These are phyloP conservation scores for Ajuga reptans DNA, from an alignment of 305 asterid species.

Conservation along the genomic window DNA sequence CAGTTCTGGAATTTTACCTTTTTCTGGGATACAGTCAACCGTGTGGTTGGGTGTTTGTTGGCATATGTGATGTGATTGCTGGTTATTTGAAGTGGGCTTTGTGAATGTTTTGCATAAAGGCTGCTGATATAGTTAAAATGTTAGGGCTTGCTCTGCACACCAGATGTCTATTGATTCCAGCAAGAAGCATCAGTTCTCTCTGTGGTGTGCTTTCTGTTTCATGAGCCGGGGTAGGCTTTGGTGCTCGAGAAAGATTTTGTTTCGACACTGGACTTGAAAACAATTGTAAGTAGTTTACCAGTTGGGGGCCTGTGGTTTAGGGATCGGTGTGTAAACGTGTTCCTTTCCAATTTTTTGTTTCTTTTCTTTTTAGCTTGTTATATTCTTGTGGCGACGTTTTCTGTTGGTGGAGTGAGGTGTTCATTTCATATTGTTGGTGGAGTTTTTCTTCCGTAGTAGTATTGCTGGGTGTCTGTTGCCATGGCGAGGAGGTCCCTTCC, in stretches of 20 bases:
- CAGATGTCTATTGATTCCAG: slow-evolving; percentile 89
- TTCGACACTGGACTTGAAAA: slow-evolving; percentile 79
- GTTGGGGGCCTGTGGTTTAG: slow-evolving; percentile 16
- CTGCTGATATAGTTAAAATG: slow-evolving; percentile 35
- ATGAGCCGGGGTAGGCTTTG: slow-evolving; percentile 62
- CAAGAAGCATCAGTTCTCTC: slow-evolving; percentile 51
- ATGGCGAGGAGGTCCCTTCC: slow-evolving; percentile 46
- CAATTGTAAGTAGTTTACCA: neutral
- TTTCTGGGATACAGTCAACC: neutral
- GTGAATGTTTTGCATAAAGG: slow-evolving; percentile 27
- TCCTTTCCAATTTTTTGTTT: slow-evolving; percentile 2
- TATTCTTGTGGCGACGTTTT: slow-evolving; percentile 14
- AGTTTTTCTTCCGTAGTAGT: slow-evolving; percentile 12
- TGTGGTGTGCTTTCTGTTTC: slow-evolving; percentile 59
- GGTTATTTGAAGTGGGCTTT: slow-evolving; percentile 17
- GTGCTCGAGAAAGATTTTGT: slow-evolving; percentile 47
- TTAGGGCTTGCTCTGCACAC: slow-evolving; percentile 48
- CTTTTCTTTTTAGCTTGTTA: neutral
- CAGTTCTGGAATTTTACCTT: neutral
- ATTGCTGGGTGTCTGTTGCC: slow-evolving; percentile 8
- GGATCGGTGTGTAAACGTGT: slow-evolving; percentile 23
- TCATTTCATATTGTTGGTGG: slow-evolving; percentile 11
- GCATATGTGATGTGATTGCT: slow-evolving; percentile 1
- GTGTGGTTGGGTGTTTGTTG: slow-evolving; percentile 3
- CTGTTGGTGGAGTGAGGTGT: slow-evolving; percentile 15